These are phyloP conservation scores for Fistulifera solaris DNA, from an alignment of 108 stramenopile genomes.

Conservation along the genomic window DNA sequence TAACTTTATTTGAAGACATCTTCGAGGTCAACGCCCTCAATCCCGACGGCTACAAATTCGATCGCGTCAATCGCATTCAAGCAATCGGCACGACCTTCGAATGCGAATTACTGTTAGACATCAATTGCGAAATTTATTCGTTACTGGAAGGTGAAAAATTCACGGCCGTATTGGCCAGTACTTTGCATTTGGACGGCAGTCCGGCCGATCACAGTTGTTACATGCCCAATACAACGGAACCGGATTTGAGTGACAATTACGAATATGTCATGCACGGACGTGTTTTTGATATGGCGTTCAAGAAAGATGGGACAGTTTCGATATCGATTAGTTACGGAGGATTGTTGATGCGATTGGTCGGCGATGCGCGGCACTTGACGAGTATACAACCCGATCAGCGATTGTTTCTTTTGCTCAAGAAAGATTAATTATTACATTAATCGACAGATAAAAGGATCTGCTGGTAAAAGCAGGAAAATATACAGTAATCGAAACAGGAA, in stretches of 20 bases:
- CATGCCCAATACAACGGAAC: constrained; percentile 40
- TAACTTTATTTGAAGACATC: constrained; percentile 96
- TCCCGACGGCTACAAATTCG: constrained; percentile 89
- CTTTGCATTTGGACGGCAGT: constrained; percentile 86
- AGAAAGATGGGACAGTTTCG: constrained; percentile 70
- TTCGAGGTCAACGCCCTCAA: constrained; percentile 91
- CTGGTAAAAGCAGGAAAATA: too few species aligned
- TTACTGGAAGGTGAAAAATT: constrained; percentile 80
- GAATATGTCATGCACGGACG: constrained; percentile 98
- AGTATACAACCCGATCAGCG: constrained; percentile 86
- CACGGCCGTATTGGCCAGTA: constrained; percentile 86
- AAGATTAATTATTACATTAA: constrained; percentile 37
- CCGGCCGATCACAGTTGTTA: constrained; percentile 92
- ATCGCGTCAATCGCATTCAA: constrained; percentile 82
- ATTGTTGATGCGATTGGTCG: constrained; percentile 88
- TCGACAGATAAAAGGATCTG: too few species aligned
- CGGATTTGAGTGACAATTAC: constrained; percentile 88
- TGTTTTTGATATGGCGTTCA: constrained; percentile 85
- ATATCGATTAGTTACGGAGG: constrained; percentile 91
- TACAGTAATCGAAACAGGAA: too few species aligned
- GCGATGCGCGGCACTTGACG: constrained; percentile 86
- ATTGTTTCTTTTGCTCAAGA: constrained; percentile 84
- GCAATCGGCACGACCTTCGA: constrained; percentile 91
- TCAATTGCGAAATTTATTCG: constrained; percentile 89
- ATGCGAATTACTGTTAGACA: constrained; percentile 90